phyloP scores from a whole-genome alignment of 192 early-diverging fungal genomes.

The Glomus cerebriforme region DNA sequence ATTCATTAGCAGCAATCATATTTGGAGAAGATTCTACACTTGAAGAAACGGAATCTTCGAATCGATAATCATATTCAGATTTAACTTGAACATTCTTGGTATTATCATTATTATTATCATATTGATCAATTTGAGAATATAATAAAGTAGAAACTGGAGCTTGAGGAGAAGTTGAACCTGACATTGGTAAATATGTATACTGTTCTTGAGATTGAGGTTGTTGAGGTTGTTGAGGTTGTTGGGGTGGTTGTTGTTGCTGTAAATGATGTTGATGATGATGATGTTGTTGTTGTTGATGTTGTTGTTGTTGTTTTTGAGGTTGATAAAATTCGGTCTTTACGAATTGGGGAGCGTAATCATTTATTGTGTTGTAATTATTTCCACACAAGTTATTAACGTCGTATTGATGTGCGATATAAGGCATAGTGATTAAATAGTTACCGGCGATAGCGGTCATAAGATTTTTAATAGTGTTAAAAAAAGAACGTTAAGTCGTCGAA shows the following conservation, averaged over 20 bases:
- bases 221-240: background rate
- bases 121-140: background rate
- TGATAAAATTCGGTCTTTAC: constrained; percentile 10
- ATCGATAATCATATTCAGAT: constrained; percentile 8
- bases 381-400: background rate
- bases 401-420: background rate
- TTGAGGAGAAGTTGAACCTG: constrained; percentile 5
- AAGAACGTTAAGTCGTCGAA: background rate
- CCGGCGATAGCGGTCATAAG: constrained; percentile 22
- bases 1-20: constrained; percentile 6
- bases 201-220: background rate
- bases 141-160: background rate
- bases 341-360: background rate
- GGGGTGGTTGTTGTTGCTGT: background rate
- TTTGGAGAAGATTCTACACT: constrained; percentile 23
- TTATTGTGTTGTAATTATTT: background rate
- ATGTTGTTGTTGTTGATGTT: background rate
- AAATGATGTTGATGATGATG: background rate
- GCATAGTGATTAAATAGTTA: background rate
- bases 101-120: constrained; percentile 5
- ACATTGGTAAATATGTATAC: background rate
- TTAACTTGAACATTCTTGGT: constrained; percentile 2
- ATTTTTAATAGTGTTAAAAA: background rate
- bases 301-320: background rate
- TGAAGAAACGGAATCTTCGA: background rate